A percentile compares a stretch with the other conserved stretches of the same genome.
phyloP scores from a whole-genome alignment of 106 monocot species.

The Xerophyta viscosa region DNA sequence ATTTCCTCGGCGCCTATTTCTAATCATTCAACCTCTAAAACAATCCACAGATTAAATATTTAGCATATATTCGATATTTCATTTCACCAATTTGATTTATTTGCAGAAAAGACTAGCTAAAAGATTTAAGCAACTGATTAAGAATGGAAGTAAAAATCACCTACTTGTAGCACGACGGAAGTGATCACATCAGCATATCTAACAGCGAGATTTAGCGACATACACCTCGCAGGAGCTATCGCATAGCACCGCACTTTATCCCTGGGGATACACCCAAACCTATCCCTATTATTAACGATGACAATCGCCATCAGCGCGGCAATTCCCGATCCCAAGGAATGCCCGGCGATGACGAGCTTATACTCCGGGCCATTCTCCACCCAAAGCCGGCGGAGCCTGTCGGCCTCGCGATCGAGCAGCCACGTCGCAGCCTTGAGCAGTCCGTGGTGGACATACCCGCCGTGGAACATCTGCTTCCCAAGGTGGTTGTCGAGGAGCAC shows the following conservation, averaged over 20 bases:
- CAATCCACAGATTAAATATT: no score
- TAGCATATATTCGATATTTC: no score
- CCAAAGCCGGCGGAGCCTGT: conserved; percentile 9
- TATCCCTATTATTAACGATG: conserved; percentile 33
- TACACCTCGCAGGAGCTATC: conserved; percentile 59
- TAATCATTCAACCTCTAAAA: no score
- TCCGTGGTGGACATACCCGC: conserved; percentile 60
- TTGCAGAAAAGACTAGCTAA: no score
- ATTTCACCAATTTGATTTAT: no score
- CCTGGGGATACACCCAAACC: conserved; percentile 35
- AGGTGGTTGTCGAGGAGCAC: conserved; percentile 41
- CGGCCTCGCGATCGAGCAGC: conserved; percentile 29
- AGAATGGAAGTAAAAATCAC: neutral
- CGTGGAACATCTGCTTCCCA: conserved; percentile 38
- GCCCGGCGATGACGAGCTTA: conserved; percentile 39
- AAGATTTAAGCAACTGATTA: no score
- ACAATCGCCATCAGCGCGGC: conserved; percentile 40
- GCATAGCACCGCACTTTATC: conserved; percentile 45
- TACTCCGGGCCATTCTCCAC: conserved; percentile 19
- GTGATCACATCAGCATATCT: conserved; percentile 65
- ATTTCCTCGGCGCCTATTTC: no score
- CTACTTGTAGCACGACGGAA: conserved; percentile 60
- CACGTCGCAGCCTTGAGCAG: conserved; percentile 53
- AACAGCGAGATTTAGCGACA: conserved; percentile 62
- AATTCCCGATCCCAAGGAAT: conserved; percentile 53